Percentiles rank a stretch among this genome's conserved stretches.
These are phyloP conservation scores for Serendipita sp. DNA, from an alignment of 768 basidiomycete species.

Conservation along the genomic window DNA sequence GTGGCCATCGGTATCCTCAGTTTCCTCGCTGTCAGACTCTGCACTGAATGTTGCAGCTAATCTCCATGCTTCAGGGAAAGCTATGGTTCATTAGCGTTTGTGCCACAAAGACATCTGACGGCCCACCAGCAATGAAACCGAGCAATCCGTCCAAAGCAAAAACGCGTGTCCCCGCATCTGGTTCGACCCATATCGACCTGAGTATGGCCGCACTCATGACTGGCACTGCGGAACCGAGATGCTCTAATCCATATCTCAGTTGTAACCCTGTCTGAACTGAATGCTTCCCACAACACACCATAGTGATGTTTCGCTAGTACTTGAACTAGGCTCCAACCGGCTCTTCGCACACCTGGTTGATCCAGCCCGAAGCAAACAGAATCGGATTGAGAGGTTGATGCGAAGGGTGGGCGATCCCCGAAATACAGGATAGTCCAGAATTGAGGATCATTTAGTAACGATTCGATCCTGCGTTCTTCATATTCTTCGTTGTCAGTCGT, in stretches of 20 bases:
- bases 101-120: neutral
- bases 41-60: slow-evolving; percentile 24
- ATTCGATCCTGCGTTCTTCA: slow-evolving; percentile 13
- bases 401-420: slow-evolving; percentile 28
- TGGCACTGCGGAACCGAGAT: slow-evolving; percentile 24
- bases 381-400: slow-evolving; percentile 13
- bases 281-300: slow-evolving; percentile 22
- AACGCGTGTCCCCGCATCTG: slow-evolving; percentile 49
- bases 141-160: slow-evolving; percentile 58
- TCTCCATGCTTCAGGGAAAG: slow-evolving; percentile 51
- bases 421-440: slow-evolving; percentile 48
- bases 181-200: slow-evolving; percentile 55
- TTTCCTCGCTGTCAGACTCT: slow-evolving; percentile 22
- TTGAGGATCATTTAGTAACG: slow-evolving; percentile 33
- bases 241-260: slow-evolving; percentile 25
- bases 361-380: slow-evolving; percentile 38
- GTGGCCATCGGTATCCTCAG: slow-evolving; percentile 23
- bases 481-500: neutral
- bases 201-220: slow-evolving; percentile 31
- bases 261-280: neutral
- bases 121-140: slow-evolving; percentile 53
- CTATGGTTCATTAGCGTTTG: slow-evolving; percentile 22
- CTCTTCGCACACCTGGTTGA: slow-evolving; percentile 59
- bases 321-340: slow-evolving; percentile 47
- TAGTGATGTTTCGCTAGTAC: slow-evolving; percentile 29